Conservation (phyloP, 2,329 filamentous ascomycete species). For the Capronia coronata region DNA sequence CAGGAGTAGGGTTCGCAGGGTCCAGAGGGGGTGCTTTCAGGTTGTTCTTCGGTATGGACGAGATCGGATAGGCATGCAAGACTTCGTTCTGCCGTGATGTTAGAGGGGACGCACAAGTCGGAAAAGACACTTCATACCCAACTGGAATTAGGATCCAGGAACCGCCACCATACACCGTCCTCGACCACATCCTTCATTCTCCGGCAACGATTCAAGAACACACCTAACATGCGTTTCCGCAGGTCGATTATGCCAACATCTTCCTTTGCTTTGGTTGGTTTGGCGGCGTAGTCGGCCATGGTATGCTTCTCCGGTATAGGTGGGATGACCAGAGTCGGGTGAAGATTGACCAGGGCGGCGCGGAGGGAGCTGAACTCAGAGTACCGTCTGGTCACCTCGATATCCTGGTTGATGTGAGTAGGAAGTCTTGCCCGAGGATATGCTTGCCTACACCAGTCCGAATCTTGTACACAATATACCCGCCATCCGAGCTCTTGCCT, state of each 20-base stretch:
- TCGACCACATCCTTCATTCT: slow-evolving; percentile 86
- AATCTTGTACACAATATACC: slow-evolving; percentile 96
- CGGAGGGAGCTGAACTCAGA: slow-evolving; percentile 92
- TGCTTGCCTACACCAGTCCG: slow-evolving; percentile 67
- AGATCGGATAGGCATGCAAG: slow-evolving; percentile 81
- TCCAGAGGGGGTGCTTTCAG: slow-evolving; percentile 93
- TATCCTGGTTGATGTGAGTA: slow-evolving; percentile 55
- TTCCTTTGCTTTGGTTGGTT: slow-evolving; percentile 95
- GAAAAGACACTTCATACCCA: slow-evolving; percentile 57
- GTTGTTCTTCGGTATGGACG: slow-evolving; percentile 87
- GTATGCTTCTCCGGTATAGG: slow-evolving; percentile 98
- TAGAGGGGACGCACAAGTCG: neutral
- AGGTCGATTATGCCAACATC: slow-evolving; percentile 95
- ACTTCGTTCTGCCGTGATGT: slow-evolving; percentile 67
- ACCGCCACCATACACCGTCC: slow-evolving; percentile 96
- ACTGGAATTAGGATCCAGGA: slow-evolving; percentile 95
- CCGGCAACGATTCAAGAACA: slow-evolving; percentile 89
- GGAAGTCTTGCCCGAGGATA: neutral
- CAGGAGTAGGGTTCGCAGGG: slow-evolving; percentile 82
- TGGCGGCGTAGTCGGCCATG: slow-evolving; percentile 97
- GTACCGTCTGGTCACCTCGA: slow-evolving; percentile 90
- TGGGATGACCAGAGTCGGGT: slow-evolving; percentile 90
- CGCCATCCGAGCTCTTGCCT: slow-evolving; percentile 87
- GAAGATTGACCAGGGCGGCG: slow-evolving; percentile 79
- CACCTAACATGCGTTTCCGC: slow-evolving; percentile 90